Evolutionary conservation across 2,329 filamentous ascomycete genomes (phyloP).

Genomic region (Ophiocordyceps australis): DNA sequence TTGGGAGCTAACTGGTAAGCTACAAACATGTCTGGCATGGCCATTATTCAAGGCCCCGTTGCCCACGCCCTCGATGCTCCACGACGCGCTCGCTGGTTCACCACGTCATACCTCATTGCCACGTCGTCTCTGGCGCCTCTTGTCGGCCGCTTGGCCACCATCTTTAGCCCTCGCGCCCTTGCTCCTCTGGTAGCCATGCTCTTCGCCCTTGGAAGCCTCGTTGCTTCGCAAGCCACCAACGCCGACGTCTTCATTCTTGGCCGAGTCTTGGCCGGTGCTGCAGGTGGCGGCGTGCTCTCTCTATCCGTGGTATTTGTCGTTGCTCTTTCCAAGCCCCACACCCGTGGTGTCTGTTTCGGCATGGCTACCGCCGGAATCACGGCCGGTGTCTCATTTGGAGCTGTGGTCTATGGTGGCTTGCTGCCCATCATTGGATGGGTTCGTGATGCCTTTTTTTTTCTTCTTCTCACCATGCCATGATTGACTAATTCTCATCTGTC

Average conservation of each 20-base stretch:
- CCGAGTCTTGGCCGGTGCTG: constrained; percentile 32
- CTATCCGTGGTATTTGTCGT: constrained; percentile 43
- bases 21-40: constrained; percentile 63
- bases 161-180: constrained; percentile 36
- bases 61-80: constrained; percentile 60
- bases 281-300: constrained; percentile 29
- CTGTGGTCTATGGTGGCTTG: constrained; percentile 49
- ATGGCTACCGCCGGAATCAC: constrained; percentile 58
- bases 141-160: constrained; percentile 51
- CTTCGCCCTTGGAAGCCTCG: constrained; percentile 30
- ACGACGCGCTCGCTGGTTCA: constrained; percentile 62
- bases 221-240: constrained; percentile 18
- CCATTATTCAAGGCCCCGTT: constrained; percentile 62
- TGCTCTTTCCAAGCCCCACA: constrained; percentile 47
- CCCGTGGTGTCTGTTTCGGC: constrained; percentile 56
- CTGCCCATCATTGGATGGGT: constrained; percentile 53
- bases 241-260: constrained; percentile 18
- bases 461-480: background rate
- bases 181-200: constrained; percentile 43
- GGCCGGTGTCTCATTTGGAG: constrained; percentile 51
- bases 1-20: constrained; percentile 12
- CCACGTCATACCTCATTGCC: constrained; percentile 50
- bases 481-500: background rate
- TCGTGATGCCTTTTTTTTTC: constrained; percentile 9
- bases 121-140: constrained; percentile 44